Base-by-base conservation (phyloP, 495 filamentous ascomycete species). In the Echria macrotheca region DNA sequence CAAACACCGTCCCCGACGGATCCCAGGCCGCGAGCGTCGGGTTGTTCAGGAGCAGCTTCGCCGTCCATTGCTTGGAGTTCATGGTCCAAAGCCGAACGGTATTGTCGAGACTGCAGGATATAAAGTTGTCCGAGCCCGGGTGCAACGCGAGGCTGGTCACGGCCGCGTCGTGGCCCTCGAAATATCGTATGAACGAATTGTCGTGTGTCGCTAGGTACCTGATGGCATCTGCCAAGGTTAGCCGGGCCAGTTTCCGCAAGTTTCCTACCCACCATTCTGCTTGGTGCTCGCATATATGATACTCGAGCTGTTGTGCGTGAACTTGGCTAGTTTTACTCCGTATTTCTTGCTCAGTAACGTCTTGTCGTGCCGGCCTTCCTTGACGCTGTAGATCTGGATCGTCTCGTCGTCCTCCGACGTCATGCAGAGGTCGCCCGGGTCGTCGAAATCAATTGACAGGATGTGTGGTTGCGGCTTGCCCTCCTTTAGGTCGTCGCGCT, bases 201-300 rank as follows among this genome's bases (percentile, higher is more conserved):
- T 96, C 91, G 64, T 97, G 94, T 5, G 91, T 87, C 7, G 89
- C 87, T 31, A 99, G 81, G 65, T 96, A 87, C 49, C 93, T 80
- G 31, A 99, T 84, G 1, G 86, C 86, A 65, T 97, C 84, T 85
- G 36, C 28, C 24, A n/a, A n/a, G n/a, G n/a, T n/a, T n/a, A n/a
- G n/a, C n/a, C n/a, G n/a, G n/a, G n/a, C n/a, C n/a, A n/a, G n/a
- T n/a, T n/a, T n/a, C n/a, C n/a, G n/a, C n/a, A n/a, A n/a, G n/a
- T n/a, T n/a, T n/a, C n/a, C n/a, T n/a, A 18, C 66, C 17, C 70
- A 85, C 81, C 84, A 58, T 99, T 94, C 35, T 89, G 80, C 57
- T 96, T 96, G 3, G 93, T 97, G 62, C 87, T 93, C 31, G 94
- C 89, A 61, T 99, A 96, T 24, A 97, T 85, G 50, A 99, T 85